Percentiles rank a stretch among this genome's conserved stretches.
These are phyloP conservation scores for Alternaria metachromatica DNA, from an alignment of 2,329 filamentous ascomycete species.

Conservation along the genomic window DNA sequence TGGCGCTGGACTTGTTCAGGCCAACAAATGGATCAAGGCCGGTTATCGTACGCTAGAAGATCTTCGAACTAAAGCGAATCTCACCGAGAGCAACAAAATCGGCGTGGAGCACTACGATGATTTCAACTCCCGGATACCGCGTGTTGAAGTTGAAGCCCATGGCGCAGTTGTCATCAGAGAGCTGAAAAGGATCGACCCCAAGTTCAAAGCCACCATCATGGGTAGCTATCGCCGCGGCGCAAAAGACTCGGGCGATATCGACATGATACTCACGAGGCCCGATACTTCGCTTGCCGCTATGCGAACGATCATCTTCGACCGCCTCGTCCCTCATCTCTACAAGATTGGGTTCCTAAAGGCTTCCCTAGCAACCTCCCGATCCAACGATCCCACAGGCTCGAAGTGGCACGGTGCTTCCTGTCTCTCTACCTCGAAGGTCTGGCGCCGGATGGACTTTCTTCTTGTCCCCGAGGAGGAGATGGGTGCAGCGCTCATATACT, in stretches of 20 bases:
- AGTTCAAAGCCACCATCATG: constrained; percentile 74
- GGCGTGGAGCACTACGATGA: constrained; percentile 83
- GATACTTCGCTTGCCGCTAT: constrained; percentile 64
- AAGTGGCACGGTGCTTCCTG: constrained; percentile 91
- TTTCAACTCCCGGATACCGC: constrained; percentile 78
- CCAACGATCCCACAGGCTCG: constrained; percentile 61
- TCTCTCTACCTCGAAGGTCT: constrained; percentile 64
- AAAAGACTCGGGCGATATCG: constrained; percentile 77
- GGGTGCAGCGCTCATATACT: constrained; percentile 90
- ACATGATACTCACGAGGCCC: constrained; percentile 79
- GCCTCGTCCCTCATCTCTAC: constrained; percentile 69
- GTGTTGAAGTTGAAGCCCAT: constrained; percentile 75
- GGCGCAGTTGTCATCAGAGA: constrained; percentile 67
- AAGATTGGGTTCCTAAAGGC: constrained; percentile 70
- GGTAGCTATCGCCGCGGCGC: constrained; percentile 88
- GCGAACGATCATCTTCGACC: constrained; percentile 65
- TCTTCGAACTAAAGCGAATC: constrained; percentile 63
- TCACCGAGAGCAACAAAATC: constrained; percentile 74
- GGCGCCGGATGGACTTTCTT: constrained; percentile 85
- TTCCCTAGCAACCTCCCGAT: constrained; percentile 66
- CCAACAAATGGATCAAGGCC: constrained; percentile 76
- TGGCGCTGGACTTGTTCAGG: constrained; percentile 73
- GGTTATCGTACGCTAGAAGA: constrained; percentile 79
- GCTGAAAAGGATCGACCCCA: constrained; percentile 65
- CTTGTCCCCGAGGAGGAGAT: constrained; percentile 80